Evolutionary conservation across 306 rosid genomes (phyloP).

Genomic region (Sindora glabra): DNA sequence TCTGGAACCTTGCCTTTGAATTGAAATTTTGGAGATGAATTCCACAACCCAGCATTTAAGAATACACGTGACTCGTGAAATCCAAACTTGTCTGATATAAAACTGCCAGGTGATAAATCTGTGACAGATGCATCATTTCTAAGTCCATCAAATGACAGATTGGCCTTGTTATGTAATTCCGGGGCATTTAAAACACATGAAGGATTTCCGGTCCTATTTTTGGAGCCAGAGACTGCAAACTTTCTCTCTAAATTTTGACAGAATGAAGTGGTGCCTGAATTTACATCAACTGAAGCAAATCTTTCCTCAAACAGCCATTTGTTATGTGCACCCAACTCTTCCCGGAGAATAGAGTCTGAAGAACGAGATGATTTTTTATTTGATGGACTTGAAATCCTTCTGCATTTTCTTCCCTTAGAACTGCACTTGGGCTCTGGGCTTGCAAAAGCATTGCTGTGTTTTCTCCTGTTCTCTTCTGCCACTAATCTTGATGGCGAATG

Average conservation of each 20-base stretch:
- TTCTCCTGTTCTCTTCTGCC: conserved; percentile 35
- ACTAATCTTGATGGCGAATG: conserved; percentile 30
- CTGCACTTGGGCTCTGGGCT: conserved; percentile 28
- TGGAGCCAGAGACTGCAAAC: conserved; percentile 29
- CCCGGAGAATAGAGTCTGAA: conserved; percentile 37
- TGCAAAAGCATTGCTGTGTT: conserved; percentile 29
- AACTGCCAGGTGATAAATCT: conserved; percentile 40
- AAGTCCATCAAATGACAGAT: conserved; percentile 29
- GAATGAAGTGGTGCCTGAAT: conserved; percentile 33
- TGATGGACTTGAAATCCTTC: conserved; percentile 28
- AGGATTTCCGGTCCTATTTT: conserved; percentile 39
- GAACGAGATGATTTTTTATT: conserved; percentile 30
- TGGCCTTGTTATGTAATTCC: conserved; percentile 22
- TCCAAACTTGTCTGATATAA: conserved; percentile 28
- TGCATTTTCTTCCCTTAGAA: conserved; percentile 20
- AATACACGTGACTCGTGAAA: conserved; percentile 28
- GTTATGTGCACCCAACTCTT: conserved; percentile 26
- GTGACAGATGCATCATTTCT: conserved; percentile 25
- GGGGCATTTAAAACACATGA: conserved; percentile 23
- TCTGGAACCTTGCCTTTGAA: conserved; percentile 21
- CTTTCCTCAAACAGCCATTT: conserved; percentile 43
- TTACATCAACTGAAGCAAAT: conserved; percentile 28
- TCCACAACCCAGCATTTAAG: conserved; percentile 23
- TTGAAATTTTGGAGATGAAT: conserved; percentile 26
- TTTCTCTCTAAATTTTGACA: conserved; percentile 35